These are phyloP conservation scores for Dothideomycetes sp. DNA, from an alignment of 2,329 filamentous ascomycete species.

Conservation along the genomic window DNA sequence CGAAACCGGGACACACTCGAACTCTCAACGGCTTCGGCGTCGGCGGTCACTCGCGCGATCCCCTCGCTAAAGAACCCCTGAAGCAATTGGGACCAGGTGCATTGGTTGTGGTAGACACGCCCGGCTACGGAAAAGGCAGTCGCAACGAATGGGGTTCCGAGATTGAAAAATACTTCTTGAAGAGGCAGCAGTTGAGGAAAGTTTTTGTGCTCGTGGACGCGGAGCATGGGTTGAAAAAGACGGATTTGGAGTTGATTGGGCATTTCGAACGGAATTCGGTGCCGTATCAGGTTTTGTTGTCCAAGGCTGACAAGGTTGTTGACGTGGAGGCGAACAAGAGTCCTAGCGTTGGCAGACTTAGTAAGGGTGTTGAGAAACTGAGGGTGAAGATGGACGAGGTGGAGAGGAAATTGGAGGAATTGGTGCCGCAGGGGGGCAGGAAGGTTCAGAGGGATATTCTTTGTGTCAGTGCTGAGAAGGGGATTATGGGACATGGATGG, in stretches of 20 bases:
- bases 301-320: constrained; percentile 54
- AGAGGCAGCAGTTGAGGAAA: constrained; percentile 53
- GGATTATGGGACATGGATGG: constrained; percentile 35
- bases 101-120: constrained; percentile 59
- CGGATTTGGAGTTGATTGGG: constrained; percentile 48
- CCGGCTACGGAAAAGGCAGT: constrained; percentile 59
- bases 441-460: constrained; percentile 41
- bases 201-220: constrained; percentile 58
- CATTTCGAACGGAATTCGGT: constrained; percentile 49
- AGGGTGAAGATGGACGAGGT: constrained; percentile 21
- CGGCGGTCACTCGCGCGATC: constrained; percentile 26
- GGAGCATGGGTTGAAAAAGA: constrained; percentile 53
- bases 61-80: constrained; percentile 26
- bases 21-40: constrained; percentile 60
- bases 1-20: constrained; percentile 52
- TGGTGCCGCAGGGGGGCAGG: constrained; percentile 25
- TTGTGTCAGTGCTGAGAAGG: constrained; percentile 46
- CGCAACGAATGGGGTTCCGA: constrained; percentile 54
- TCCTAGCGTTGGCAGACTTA: constrained; percentile 18
- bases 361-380: constrained; percentile 17
- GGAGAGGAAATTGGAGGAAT: constrained; percentile 31
- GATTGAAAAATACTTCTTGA: constrained; percentile 58
- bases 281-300: constrained; percentile 56
- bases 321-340: no score
- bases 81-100: constrained; percentile 33